Conservation (phyloP, 2,329 filamentous ascomycete species). For the Sphaceloma murrayae region DNA sequence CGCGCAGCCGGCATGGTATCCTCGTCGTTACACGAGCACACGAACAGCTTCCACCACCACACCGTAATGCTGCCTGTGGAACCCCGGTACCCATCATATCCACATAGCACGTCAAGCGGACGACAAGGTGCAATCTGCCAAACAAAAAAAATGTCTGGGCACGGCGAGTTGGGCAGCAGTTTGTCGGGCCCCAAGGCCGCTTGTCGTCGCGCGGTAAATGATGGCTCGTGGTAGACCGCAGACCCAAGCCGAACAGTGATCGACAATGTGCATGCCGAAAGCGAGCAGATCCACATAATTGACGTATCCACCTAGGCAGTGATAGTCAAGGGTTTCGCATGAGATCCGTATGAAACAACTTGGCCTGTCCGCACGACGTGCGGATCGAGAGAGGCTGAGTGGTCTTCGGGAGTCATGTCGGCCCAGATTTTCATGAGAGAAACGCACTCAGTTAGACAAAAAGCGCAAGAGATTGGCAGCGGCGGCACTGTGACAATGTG, state of each 20-base stretch:
- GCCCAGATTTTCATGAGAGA: background rate
- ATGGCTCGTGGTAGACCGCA: background rate
- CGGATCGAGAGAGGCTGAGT: conserved; percentile 13
- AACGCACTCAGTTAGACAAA: background rate
- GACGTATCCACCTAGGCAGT: conserved; percentile 1
- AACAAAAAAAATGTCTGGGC: no score
- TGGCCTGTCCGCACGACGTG: conserved; percentile 10
- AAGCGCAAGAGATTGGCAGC: background rate
- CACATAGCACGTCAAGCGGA: background rate
- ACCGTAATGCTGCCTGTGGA: no score
- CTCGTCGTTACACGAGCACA: no score
- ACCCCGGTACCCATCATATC: no score
- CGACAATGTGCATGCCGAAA: conserved; percentile 9
- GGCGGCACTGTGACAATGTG: background rate
- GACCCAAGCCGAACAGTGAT: conserved; percentile 15
- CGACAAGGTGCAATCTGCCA: background rate
- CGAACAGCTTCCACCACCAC: no score
- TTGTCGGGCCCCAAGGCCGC: conserved; percentile 9
- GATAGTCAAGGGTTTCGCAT: conserved; percentile 8
- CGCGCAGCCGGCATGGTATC: no score
- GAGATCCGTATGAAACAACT: conserved; percentile 12
- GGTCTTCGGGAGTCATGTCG: background rate
- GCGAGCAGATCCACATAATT: conserved; percentile 3
- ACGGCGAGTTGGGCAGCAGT: conserved; percentile 1
- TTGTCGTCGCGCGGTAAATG: background rate